Evolutionary conservation across 768 basidiomycete genomes (phyloP).

Genomic region (Xerocomellus chrysenteron): DNA sequence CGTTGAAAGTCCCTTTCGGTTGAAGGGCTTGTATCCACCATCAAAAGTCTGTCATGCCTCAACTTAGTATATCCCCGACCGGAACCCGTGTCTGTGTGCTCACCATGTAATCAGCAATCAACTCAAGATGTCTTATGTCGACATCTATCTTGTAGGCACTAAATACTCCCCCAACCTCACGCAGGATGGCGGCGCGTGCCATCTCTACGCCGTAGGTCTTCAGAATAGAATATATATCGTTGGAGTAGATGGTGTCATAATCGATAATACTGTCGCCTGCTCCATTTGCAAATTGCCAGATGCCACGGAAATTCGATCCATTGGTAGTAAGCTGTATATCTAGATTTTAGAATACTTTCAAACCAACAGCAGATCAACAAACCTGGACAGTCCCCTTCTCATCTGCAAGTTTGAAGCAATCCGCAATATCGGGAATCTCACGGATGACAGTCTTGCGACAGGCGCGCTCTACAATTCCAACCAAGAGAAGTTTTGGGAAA

Average conservation of each 20-base stretch:
- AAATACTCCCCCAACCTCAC: slow-evolving; percentile 90
- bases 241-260: slow-evolving; percentile 82
- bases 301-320: slow-evolving; percentile 87
- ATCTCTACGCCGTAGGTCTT: slow-evolving; percentile 96
- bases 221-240: slow-evolving; percentile 91
- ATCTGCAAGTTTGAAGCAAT: slow-evolving; percentile 67
- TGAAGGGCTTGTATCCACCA: slow-evolving; percentile 97
- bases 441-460: slow-evolving; percentile 85
- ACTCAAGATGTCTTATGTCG: slow-evolving; percentile 87
- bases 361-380: slow-evolving; percentile 9
- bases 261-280: slow-evolving; percentile 62
- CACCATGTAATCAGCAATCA: slow-evolving; percentile 99
- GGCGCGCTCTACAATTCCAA: slow-evolving; percentile 87
- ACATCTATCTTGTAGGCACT: slow-evolving; percentile 95
- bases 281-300: slow-evolving; percentile 73
- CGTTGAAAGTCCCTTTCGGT: slow-evolving; percentile 89
- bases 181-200: slow-evolving; percentile 86
- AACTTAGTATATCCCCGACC: background rate
- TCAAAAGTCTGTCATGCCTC: slow-evolving; percentile 79
- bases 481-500: slow-evolving; percentile 90
- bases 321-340: slow-evolving; percentile 71
- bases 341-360: background rate
- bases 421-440: slow-evolving; percentile 84
- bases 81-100: slow-evolving; percentile 23
- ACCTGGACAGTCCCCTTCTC: slow-evolving; percentile 56